These are phyloP conservation scores for Monsonia emarginata DNA, from an alignment of 441 rosid species.

Conservation along the genomic window DNA sequence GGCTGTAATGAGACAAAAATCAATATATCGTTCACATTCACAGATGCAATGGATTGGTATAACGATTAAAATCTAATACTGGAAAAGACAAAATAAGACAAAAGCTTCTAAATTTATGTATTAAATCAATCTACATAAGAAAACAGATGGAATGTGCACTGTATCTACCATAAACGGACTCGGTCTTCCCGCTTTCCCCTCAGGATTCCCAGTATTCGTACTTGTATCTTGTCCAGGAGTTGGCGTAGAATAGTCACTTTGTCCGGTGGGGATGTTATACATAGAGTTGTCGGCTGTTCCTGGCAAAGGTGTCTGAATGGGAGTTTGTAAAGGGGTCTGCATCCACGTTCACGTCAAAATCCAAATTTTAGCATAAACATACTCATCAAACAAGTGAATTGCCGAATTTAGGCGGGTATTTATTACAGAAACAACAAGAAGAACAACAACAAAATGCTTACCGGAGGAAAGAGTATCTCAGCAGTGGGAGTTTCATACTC, in stretches of 20 bases:
- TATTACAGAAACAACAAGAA: constrained; percentile 46
- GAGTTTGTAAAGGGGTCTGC: constrained; percentile 92
- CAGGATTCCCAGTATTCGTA: constrained; percentile 42
- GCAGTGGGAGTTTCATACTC: constrained; percentile 96
- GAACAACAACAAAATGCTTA: constrained; percentile 26
- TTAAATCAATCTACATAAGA: not conserved
- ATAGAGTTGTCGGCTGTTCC: constrained; percentile 45
- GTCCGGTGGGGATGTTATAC: constrained; percentile 88
- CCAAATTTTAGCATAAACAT: not conserved
- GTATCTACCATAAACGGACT: constrained; percentile 64
- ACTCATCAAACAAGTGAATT: not conserved
- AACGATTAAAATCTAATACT: not conserved
- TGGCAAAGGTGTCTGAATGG: constrained; percentile 65
- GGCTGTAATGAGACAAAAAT: constrained; percentile 36
- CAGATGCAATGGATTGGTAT: not conserved
- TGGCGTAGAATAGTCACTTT: constrained; percentile 74
- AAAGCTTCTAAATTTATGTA: constrained; percentile 1
- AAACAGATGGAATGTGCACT: not conserved
- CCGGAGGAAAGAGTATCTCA: constrained; percentile 88
- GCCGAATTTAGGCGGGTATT: not conserved
- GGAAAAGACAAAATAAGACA: not conserved
- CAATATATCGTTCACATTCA: not conserved
- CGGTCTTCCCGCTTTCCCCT: constrained; percentile 63
- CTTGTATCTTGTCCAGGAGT: constrained; percentile 39
- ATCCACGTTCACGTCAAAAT: too few species aligned